Evolutionary conservation across 805 yeast species (phyloP).

Genomic region (Metschnikowia matae): DNA sequence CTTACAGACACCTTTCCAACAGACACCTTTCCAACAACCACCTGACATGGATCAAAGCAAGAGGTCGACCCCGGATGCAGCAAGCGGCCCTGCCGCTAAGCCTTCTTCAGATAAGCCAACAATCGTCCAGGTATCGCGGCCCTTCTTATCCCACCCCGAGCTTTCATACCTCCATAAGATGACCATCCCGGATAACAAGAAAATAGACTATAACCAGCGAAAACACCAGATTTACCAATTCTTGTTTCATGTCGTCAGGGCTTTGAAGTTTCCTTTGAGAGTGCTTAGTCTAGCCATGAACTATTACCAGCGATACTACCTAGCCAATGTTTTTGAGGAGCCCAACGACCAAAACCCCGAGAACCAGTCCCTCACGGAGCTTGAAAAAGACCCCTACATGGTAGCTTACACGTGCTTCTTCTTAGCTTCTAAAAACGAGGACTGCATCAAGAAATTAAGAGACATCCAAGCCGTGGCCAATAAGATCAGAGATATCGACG

Average conservation of each 20-base stretch:
- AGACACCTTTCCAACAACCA: neutral
- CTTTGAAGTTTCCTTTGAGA: constrained; percentile 62
- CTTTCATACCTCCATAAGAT: constrained; percentile 46
- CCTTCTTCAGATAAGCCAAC: constrained; percentile 14
- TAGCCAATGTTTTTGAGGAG: constrained; percentile 57
- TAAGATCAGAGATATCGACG: constrained; percentile 34
- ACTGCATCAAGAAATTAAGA: constrained; percentile 70
- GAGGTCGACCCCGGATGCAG: constrained; percentile 1
- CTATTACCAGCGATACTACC: constrained; percentile 65
- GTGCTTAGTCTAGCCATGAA: constrained; percentile 69
- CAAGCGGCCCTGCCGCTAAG: constrained; percentile 2
- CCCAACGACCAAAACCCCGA: constrained; percentile 21
- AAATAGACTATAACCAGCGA: constrained; percentile 44
- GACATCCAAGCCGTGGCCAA: constrained; percentile 55
- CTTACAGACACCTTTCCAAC: neutral
- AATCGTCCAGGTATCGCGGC: constrained; percentile 48
- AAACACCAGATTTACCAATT: constrained; percentile 53
- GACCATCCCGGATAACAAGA: constrained; percentile 49
- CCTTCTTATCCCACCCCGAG: constrained; percentile 55
- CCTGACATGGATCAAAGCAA: constrained; percentile 5
- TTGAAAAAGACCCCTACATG: constrained; percentile 47
- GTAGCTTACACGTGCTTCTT: constrained; percentile 68
- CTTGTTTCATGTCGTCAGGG: constrained; percentile 48
- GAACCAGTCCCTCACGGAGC: constrained; percentile 18
- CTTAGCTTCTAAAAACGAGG: constrained; percentile 75